Percentiles rank a stretch among this genome's conserved stretches.
Conservation (phyloP, 2,329 filamentous ascomycete species). For the Aspergillus chevalieri region DNA sequence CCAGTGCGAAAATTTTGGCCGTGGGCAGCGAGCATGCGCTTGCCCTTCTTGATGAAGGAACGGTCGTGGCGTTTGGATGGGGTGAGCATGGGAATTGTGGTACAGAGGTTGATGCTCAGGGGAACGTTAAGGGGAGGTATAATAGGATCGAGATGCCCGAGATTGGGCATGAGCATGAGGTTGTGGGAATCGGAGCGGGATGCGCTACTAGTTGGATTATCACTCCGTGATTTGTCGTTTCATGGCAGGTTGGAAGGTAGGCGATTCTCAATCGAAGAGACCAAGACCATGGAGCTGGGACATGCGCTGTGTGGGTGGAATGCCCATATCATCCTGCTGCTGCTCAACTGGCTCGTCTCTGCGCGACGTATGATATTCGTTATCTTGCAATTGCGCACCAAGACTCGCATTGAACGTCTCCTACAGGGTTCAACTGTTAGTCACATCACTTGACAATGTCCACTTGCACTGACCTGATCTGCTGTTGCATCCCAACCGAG, state of each 20-base stretch:
- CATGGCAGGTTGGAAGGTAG: neutral
- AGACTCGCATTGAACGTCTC: conserved; percentile 25
- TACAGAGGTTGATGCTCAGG: conserved; percentile 52
- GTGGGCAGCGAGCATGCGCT: conserved; percentile 88
- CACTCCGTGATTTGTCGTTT: conserved; percentile 15
- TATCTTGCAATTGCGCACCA: conserved; percentile 29
- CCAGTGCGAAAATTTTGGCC: conserved; percentile 58
- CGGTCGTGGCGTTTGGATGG: conserved; percentile 87
- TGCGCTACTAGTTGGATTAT: conserved; percentile 82
- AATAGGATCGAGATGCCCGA: conserved; percentile 63
- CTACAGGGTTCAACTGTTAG: conserved; percentile 10
- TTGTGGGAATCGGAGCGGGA: conserved; percentile 67
- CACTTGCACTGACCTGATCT: conserved; percentile 36
- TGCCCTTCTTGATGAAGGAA: conserved; percentile 58
- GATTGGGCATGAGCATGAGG: conserved; percentile 46
- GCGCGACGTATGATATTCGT: conserved; percentile 19
- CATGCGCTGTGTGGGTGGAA: conserved; percentile 45
- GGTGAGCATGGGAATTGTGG: conserved; percentile 97
- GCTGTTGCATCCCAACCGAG: conserved; percentile 57
- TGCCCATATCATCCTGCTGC: conserved; percentile 28
- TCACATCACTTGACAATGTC: neutral
- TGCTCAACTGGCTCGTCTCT: conserved; percentile 8
- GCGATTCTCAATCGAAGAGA: conserved; percentile 36
- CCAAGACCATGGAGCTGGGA: conserved; percentile 39
- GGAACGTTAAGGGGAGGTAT: conserved; percentile 63